Base-by-base conservation (phyloP, 164 flowering plant genomes). In the Santalum album region DNA sequence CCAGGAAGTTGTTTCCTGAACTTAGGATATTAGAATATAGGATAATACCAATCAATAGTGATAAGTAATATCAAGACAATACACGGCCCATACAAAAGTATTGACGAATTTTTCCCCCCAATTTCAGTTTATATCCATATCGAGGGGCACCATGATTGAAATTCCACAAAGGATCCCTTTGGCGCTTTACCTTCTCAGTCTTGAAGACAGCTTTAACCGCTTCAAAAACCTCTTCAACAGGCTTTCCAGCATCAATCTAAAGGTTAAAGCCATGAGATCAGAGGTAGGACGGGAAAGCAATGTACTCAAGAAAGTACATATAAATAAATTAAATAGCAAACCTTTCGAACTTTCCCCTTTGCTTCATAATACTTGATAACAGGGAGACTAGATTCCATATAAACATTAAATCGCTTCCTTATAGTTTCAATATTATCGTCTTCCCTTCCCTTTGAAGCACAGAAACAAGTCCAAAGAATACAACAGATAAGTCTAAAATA, bases 391-490 rank as follows among this genome's bases (percentile, higher is more conserved):
- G 94, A 83, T 56, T 88, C 94, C 27, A 77, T 25, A 50, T 79
- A 88, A 53, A 86, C 90, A 67, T 78, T 86, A 39, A 88, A 80
- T 40, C 94, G 72, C 76, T 88, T 88, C 74, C 79, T 63, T 59
- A 86, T 80, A n/a, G 96, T 88, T 47, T 82, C 90, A 53, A 82
- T 75, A 72, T 88, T 88, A 59, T 92, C 97, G 78, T 92, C 97
- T 52, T 69, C 96, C 69, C 97, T 74, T 66, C 96, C 96, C 96
- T 89, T 62, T 29, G 69, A 50, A 25, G 15, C 39, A 25, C 65
- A 60, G 2, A 55, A 44, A 45, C 49, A 50, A 49, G 24, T 23
- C 34, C 4, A 9, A 29, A 29, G 34, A 29, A 29, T 29, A 29
- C 4, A 29, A 29, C 34, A 29, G 34, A n/a, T 7, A 49, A 16